These are phyloP conservation scores for Lipomyces kockii DNA, from an alignment of 805 yeast species.

Conservation along the genomic window DNA sequence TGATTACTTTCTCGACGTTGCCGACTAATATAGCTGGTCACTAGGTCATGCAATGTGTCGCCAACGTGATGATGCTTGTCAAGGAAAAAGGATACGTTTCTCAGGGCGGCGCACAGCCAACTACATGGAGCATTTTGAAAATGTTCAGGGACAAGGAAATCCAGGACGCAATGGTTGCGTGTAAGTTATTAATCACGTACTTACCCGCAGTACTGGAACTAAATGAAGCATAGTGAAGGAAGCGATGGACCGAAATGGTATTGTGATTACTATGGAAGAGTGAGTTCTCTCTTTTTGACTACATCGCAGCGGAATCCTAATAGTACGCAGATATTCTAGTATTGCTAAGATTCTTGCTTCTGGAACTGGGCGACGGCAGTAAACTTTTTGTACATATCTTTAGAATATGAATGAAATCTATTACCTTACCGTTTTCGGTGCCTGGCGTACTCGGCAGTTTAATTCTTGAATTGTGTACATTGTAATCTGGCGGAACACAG, in stretches of 20 bases:
- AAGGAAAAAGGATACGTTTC: slow-evolving; percentile 15
- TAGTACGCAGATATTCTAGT: not conserved
- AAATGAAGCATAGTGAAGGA: slow-evolving; percentile 12
- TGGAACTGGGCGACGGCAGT: not conserved
- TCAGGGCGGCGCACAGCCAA: slow-evolving; percentile 10
- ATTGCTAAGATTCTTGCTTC: not conserved
- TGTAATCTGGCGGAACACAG: not conserved
- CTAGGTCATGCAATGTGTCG: slow-evolving; percentile 27
- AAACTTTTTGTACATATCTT: not conserved
- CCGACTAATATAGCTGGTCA: not conserved
- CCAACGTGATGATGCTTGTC: slow-evolving; percentile 17
- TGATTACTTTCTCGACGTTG: not conserved
- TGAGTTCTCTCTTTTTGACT: slow-evolving; percentile 5
- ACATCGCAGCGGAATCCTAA: not conserved
- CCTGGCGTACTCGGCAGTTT: not conserved
- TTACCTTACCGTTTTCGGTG: not conserved
- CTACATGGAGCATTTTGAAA: slow-evolving; percentile 18
- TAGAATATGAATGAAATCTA: not conserved
- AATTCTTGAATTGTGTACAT: not conserved
- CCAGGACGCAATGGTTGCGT: slow-evolving; percentile 20
- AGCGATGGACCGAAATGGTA: slow-evolving; percentile 24
- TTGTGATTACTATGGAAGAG: slow-evolving; percentile 25
- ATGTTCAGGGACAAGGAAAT: slow-evolving; percentile 28
- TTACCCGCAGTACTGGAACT: not conserved
- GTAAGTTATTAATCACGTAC: slow-evolving; percentile 10